phyloP scores from a whole-genome alignment of 1,139 yeast species.

The Arxiozyma bovina region DNA sequence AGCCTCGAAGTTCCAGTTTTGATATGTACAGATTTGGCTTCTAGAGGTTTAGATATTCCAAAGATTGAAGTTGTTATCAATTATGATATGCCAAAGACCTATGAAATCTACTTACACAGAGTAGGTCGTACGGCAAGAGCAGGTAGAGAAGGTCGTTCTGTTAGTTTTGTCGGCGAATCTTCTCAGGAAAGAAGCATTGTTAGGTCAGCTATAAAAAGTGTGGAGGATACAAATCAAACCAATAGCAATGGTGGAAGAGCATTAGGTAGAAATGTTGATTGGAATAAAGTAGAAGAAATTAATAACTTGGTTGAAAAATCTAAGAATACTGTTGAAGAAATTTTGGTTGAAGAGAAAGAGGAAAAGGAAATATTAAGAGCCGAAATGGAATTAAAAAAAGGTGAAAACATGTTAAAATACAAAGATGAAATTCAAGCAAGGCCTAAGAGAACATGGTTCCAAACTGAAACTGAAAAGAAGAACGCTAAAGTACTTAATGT shows the following conservation, averaged over 20 bases:
- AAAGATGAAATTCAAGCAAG: slow-evolving; percentile 76
- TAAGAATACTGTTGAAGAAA: slow-evolving; percentile 56
- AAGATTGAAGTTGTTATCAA: slow-evolving; percentile 90
- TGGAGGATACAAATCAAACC: slow-evolving; percentile 31
- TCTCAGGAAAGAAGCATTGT: slow-evolving; percentile 79
- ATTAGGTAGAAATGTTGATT: slow-evolving; percentile 76
- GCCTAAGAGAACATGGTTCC: slow-evolving; percentile 97
- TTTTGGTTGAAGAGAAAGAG: slow-evolving; percentile 76
- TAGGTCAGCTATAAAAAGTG: slow-evolving; percentile 70
- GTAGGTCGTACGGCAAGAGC: slow-evolving; percentile 99
- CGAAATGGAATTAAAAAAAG: slow-evolving; percentile 82
- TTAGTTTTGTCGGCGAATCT: slow-evolving; percentile 88
- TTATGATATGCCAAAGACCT: slow-evolving; percentile 89
- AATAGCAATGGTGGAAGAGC: slow-evolving; percentile 43
- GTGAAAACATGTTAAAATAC: slow-evolving; percentile 73
- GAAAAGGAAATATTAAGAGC: slow-evolving; percentile 82
- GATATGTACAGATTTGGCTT: slow-evolving; percentile 94
- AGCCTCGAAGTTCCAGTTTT: slow-evolving; percentile 75
- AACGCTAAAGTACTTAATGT: slow-evolving; percentile 29
- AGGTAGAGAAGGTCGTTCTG: slow-evolving; percentile 88
- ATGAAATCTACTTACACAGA: slow-evolving; percentile 88
- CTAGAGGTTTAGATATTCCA: slow-evolving; percentile 98
- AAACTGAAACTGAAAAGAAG: slow-evolving; percentile 63
- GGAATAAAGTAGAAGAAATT: slow-evolving; percentile 70
- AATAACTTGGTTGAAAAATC: slow-evolving; percentile 53